Evolutionary conservation across 345 rosid species (phyloP).

Genomic region (Euclidium syriacum): DNA sequence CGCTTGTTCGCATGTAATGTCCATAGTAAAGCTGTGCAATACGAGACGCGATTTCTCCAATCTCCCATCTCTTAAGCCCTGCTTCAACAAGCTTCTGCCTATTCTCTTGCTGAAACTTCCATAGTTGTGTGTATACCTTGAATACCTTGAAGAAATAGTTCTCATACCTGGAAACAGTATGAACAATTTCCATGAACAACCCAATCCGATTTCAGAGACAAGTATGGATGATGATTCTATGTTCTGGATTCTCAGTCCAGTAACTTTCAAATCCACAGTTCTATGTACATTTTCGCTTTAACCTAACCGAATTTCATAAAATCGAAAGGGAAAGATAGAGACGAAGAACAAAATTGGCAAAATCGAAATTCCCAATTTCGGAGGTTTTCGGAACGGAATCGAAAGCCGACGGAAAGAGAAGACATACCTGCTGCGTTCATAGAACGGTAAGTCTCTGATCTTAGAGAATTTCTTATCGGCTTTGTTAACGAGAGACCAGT

Average conservation of each 20-base stretch:
- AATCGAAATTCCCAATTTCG: background rate
- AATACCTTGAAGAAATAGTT: slow-evolving; percentile 91
- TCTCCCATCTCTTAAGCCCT: slow-evolving; percentile 96
- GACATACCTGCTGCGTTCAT: slow-evolving; percentile 79
- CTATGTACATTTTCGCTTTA: background rate
- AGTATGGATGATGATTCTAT: background rate
- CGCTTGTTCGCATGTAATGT: slow-evolving; percentile 91
- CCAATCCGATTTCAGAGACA: background rate
- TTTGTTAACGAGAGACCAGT: slow-evolving; percentile 91
- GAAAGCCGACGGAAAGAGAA: no score
- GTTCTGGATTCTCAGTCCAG: background rate
- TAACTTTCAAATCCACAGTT: background rate
- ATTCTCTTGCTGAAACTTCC: slow-evolving; percentile 98
- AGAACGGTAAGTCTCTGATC: slow-evolving; percentile 94
- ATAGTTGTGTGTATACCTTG: slow-evolving; percentile 90
- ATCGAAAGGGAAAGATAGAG: background rate
- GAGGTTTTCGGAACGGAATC: background rate
- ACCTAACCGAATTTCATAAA: background rate
- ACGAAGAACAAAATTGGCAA: background rate
- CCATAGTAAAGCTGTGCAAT: slow-evolving; percentile 94
- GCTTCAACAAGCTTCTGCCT: slow-evolving; percentile 84
- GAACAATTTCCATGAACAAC: background rate
- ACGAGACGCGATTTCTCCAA: slow-evolving; percentile 92
- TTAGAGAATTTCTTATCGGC: slow-evolving; percentile 96
- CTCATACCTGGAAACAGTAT: slow-evolving; percentile 54